Base-by-base conservation (phyloP, 805 yeast species). In the Candida namnaoensis region DNA sequence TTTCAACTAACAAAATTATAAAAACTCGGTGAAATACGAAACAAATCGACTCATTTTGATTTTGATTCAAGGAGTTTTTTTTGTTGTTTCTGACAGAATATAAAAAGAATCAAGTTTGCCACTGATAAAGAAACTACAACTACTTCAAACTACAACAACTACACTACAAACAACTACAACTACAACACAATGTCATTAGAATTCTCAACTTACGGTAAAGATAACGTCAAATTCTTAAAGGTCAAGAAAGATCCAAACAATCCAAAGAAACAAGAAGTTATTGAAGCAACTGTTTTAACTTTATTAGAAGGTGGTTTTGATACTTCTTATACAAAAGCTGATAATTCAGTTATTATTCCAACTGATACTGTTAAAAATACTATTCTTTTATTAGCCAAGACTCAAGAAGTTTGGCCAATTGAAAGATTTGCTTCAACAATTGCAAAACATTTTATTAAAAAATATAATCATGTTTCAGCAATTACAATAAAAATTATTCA, bases 321-420 rank as follows among this genome's bases (percentile, higher is more conserved):
- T 47, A 64, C 67, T 28, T 80, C 95, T 4, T 90, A 85, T 70
- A 90, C 96, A 39, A 56, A 81, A 44, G 96, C 96, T 34, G 95
- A 90, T 65, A 90, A 90, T 68, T 58, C 84, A 3, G 76, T 84
- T n/a, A 80, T 90, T 55, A 95, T 90, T 39, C 96, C 97, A 44
- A 90, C 97, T 8, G 96, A 88, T 63, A 87, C 96, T 1, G 88
- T 88, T 42, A 88, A 88, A 65, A 88, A 88, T 71, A 88, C 96
- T 40, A 78, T 86, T 48, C 71, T 84, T 58, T 72, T 90, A 32
- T 81, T 85, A 50, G 96, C 96, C 49, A 85, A 83, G 65, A 80
- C 74, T 56, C 72, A 77, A 39, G 86, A 88, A 48, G 91, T 84
- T 39, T 85, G 90, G 84, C 96, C 96, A 45, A 81, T 85, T 49